Percentiles rank a stretch among this genome's conserved stretches.
phyloP scores from a whole-genome alignment of 441 rosid species.

The Erysimum cheiri region DNA sequence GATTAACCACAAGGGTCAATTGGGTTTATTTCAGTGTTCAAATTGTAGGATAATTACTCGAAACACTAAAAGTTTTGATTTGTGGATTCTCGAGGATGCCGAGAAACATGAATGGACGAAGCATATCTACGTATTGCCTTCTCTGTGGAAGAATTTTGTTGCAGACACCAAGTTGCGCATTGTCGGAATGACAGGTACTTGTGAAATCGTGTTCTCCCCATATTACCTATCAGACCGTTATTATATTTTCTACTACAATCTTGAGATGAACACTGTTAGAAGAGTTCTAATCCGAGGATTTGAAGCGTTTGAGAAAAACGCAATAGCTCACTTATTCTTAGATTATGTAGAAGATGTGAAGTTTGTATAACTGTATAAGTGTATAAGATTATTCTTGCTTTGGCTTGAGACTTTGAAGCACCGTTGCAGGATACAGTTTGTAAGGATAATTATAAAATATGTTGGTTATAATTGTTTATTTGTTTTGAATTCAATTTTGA shows the following conservation, averaged over 20 bases:
- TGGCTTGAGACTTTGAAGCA: background rate
- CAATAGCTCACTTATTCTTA: background rate
- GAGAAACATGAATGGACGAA: background rate
- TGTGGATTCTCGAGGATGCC: background rate
- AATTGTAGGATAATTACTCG: background rate
- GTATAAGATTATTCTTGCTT: background rate
- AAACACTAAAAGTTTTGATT: background rate
- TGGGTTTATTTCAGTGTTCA: background rate
- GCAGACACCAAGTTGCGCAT: background rate
- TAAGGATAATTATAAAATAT: too few species aligned
- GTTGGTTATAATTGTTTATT: too few species aligned
- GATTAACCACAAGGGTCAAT: background rate
- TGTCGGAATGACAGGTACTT: conserved; percentile 4
- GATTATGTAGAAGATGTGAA: conserved; percentile 3
- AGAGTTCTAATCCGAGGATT: background rate
- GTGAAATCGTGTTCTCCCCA: conserved; percentile 13
- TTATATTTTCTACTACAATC: conserved; percentile 9
- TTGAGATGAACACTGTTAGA: conserved; percentile 6
- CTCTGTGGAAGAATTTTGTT: background rate
- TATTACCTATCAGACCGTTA: background rate
- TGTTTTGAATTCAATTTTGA: too few species aligned
- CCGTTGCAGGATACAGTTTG: background rate
- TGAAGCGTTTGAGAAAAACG: background rate
- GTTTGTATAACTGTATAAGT: background rate
- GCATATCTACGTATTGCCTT: background rate